Evolutionary conservation across 2,329 filamentous ascomycete genomes (phyloP).

Genomic region (Plenodomus biglobosus): DNA sequence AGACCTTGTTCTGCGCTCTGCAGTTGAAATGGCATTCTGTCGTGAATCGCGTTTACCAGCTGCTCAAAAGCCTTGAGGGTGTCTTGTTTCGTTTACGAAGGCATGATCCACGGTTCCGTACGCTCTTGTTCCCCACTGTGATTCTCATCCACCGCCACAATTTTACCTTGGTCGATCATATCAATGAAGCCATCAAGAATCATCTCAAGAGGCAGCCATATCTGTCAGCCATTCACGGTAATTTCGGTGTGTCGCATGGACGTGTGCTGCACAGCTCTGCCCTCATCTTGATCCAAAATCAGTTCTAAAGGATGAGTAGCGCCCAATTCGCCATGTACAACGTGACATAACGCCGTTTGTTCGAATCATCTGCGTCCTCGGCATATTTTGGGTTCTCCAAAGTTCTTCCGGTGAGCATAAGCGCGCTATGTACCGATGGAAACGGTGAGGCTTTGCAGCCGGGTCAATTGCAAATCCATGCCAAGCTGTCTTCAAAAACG

Average conservation of each 20-base stretch:
- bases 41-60: constrained; percentile 7
- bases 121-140: constrained; percentile 6
- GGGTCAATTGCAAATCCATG: constrained; percentile 13
- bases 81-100: constrained; percentile 7
- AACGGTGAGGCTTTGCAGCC: constrained; percentile 2
- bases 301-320: constrained; percentile 13
- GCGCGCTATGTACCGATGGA: constrained; percentile 10
- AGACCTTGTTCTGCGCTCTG: constrained; percentile 6
- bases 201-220: constrained; percentile 11
- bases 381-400: constrained; percentile 5
- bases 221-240: constrained; percentile 7
- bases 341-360: constrained; percentile 8
- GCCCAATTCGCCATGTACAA: constrained; percentile 8
- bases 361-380: constrained; percentile 10
- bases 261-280: constrained; percentile 13
- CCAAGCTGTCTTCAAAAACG: constrained; percentile 13
- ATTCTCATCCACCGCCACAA: constrained; percentile 1
- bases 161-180: constrained; percentile 13
- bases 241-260: constrained; percentile 7
- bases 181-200: constrained; percentile 9
- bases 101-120: constrained; percentile 8
- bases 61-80: constrained; percentile 8
- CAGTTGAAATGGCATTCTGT: constrained; percentile 9
- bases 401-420: constrained; percentile 9
- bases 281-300: constrained; percentile 8